phyloP scores from a whole-genome alignment of 1,284 basidiomycete species.

The Mycosarcoma mackinlayi region DNA sequence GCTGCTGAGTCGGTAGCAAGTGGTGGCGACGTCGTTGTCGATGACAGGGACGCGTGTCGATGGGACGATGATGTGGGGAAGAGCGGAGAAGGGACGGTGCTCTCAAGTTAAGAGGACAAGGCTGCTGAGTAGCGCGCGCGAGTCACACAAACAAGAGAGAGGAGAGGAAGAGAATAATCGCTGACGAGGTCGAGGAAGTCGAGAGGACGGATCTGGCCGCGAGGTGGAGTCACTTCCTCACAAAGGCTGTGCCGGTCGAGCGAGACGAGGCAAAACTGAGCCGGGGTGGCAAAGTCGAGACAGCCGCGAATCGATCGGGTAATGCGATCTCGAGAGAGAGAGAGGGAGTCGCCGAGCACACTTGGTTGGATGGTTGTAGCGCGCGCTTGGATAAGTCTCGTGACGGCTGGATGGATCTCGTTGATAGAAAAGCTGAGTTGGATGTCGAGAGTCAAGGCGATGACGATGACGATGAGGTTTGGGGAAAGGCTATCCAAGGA shows the following conservation, averaged over 20 bases:
- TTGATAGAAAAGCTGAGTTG: slow-evolving; percentile 13
- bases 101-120: background rate
- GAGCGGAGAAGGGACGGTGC: background rate
- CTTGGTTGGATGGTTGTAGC: background rate
- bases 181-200: slow-evolving; percentile 8
- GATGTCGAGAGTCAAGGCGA: slow-evolving; percentile 4
- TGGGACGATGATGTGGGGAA: background rate
- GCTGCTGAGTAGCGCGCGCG: slow-evolving; percentile 27
- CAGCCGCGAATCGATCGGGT: slow-evolving; percentile 6
- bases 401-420: background rate
- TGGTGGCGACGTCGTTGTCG: slow-evolving; percentile 10
- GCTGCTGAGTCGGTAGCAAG: slow-evolving; percentile 1
- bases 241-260: background rate
- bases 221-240: slow-evolving; percentile 1
- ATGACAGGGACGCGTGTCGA: background rate
- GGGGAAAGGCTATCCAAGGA: background rate
- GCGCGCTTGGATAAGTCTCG: background rate
- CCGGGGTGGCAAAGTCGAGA: slow-evolving; percentile 13
- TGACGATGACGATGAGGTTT: slow-evolving; percentile 8
- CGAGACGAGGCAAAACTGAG: background rate
- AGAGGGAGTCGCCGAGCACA: slow-evolving; percentile 11
- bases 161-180: background rate
- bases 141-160: slow-evolving; percentile 12
- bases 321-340: background rate
- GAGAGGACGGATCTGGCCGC: background rate